These are phyloP conservation scores for Candida incommunis DNA, from an alignment of 805 yeast genomes.

Conservation along the genomic window DNA sequence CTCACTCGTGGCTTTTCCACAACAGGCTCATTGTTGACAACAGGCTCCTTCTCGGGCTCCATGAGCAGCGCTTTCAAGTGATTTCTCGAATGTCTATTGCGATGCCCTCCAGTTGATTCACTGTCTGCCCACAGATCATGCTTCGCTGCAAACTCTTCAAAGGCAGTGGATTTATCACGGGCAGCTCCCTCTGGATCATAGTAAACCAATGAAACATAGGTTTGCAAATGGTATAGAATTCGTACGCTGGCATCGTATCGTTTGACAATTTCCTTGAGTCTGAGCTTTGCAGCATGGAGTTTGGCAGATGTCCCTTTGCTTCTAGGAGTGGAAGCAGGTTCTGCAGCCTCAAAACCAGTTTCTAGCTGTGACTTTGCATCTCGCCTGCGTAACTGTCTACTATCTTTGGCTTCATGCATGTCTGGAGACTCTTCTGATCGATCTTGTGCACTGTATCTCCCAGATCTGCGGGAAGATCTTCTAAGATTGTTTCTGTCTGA, in stretches of 20 bases:
- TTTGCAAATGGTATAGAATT: constrained; percentile 24
- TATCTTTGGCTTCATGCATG: no score
- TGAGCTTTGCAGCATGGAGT: background rate
- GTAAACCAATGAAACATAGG: constrained; percentile 24
- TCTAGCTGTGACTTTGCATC: no score
- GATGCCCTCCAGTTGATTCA: constrained; percentile 13
- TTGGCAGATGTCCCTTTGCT: no score
- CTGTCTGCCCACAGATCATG: constrained; percentile 25
- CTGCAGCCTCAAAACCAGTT: no score
- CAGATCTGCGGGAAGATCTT: no score
- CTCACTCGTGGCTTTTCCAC: background rate
- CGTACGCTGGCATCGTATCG: constrained; percentile 23
- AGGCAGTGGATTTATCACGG: constrained; percentile 19
- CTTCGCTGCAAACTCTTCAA: constrained; percentile 16
- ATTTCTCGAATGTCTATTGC: constrained; percentile 15
- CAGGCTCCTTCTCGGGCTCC: background rate
- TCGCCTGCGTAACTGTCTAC: no score
- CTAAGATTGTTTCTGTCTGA: no score
- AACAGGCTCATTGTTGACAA: background rate
- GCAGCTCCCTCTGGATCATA: constrained; percentile 24
- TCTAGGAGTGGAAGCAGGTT: no score
- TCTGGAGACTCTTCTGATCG: no score
- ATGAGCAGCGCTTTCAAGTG: constrained; percentile 8
- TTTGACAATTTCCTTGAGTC: constrained; percentile 9
- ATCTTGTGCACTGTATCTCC: no score